Conservation (phyloP, 371 early-diverging fungal genomes). For the Thermomucor indicae-seudaticae region DNA sequence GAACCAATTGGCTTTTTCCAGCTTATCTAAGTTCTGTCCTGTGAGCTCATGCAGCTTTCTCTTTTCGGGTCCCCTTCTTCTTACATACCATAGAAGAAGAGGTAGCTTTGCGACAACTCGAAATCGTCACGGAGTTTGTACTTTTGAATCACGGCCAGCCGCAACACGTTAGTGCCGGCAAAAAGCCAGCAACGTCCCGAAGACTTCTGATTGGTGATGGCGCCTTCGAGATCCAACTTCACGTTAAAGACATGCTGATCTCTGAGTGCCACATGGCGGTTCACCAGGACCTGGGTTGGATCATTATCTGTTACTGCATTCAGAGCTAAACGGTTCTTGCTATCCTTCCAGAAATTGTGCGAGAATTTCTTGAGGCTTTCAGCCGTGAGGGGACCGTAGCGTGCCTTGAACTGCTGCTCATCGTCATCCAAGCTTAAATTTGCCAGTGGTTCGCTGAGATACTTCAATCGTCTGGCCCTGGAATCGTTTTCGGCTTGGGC, state of each 20-base stretch:
- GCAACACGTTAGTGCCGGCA: slow-evolving; percentile 57
- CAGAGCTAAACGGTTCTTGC: slow-evolving; percentile 64
- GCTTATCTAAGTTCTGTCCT: slow-evolving; percentile 39
- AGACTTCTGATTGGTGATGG: slow-evolving; percentile 72
- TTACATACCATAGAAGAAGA: slow-evolving; percentile 80
- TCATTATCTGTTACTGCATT: slow-evolving; percentile 61
- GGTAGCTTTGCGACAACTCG: slow-evolving; percentile 74
- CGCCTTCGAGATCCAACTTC: slow-evolving; percentile 56
- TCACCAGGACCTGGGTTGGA: slow-evolving; percentile 54
- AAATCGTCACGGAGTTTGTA: slow-evolving; percentile 71
- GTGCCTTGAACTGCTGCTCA: slow-evolving; percentile 14
- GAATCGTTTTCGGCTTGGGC: neutral
- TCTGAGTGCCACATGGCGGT: slow-evolving; percentile 39
- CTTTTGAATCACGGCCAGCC: slow-evolving; percentile 30
- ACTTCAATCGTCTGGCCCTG: neutral
- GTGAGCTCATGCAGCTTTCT: neutral
- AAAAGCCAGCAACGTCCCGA: slow-evolving; percentile 88
- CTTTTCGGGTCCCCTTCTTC: too few species aligned
- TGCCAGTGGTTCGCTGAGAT: slow-evolving; percentile 14
- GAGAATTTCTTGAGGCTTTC: slow-evolving; percentile 30
- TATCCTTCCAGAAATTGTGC: slow-evolving; percentile 51
- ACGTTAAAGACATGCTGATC: slow-evolving; percentile 57
- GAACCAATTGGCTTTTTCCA: slow-evolving; percentile 84
- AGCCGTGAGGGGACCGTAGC: slow-evolving; percentile 23
- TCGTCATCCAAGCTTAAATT: slow-evolving; percentile 15